Conservation (phyloP, 129 eudicot genomes). For the Tagetes erecta region DNA sequence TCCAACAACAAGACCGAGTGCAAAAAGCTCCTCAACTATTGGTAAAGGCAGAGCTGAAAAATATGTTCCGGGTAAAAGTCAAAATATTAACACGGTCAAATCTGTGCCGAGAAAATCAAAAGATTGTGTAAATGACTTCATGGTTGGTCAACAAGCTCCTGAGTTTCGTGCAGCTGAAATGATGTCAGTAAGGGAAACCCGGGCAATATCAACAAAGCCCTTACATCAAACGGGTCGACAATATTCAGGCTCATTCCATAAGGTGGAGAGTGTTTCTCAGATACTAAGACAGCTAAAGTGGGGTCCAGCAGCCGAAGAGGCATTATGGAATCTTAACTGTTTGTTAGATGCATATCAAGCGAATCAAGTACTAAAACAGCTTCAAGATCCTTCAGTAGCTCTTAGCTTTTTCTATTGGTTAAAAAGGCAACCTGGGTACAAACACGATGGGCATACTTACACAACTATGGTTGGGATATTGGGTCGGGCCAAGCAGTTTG, state of each 20-base stretch:
- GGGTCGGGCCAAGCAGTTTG: conserved; percentile 88
- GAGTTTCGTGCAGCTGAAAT: conserved; percentile 35
- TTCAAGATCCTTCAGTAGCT: conserved; percentile 77
- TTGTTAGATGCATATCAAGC: conserved; percentile 85
- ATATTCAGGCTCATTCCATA: conserved; percentile 43
- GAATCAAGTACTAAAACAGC: conserved; percentile 88
- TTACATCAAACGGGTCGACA: conserved; percentile 48
- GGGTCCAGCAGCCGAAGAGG: conserved; percentile 80
- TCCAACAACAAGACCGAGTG: conserved; percentile 35
- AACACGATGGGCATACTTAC: conserved; percentile 92
- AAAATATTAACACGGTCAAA: conserved; percentile 34
- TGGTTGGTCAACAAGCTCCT: conserved; percentile 43
- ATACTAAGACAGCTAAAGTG: conserved; percentile 67
- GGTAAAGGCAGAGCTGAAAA: conserved; percentile 45
- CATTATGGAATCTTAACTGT: conserved; percentile 63
- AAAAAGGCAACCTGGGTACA: conserved; percentile 70
- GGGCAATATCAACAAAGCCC: conserved; percentile 24
- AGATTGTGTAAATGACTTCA: conserved; percentile 40
- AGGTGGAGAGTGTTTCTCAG: conserved; percentile 61
- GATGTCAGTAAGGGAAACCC: conserved; percentile 40
- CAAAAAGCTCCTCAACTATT: conserved; percentile 30
- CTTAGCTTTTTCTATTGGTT: conserved; percentile 88
- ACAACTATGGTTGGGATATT: conserved; percentile 99
- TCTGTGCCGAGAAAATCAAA: conserved; percentile 52
- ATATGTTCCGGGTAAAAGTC: conserved; percentile 32